Conservation (phyloP, 1,139 yeast genomes). For the Kodamaea anthophila region DNA sequence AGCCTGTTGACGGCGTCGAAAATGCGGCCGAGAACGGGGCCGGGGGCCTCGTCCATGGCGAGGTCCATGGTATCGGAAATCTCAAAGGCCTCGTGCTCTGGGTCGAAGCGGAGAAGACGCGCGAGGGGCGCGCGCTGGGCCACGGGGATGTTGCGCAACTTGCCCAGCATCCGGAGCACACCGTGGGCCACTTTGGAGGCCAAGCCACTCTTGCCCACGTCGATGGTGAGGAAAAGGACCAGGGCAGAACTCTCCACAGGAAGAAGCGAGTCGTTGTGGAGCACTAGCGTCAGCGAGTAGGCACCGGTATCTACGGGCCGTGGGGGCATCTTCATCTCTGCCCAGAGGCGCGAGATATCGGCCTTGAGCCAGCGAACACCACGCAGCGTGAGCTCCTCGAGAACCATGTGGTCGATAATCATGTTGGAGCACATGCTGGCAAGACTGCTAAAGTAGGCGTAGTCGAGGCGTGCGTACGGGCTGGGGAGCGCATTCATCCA, state of each 20-base stretch:
- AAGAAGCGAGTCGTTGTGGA: constrained; percentile 29
- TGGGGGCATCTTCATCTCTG: constrained; percentile 2
- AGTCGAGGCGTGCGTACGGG: constrained; percentile 20
- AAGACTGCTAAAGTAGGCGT: constrained; percentile 44
- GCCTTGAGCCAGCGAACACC: constrained; percentile 32
- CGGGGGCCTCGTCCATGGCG: constrained; percentile 2
- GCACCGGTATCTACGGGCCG: not conserved
- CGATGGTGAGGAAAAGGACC: constrained; percentile 29
- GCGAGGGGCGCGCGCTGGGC: constrained; percentile 1
- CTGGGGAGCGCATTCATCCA: constrained; percentile 34
- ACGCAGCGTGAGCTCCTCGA: constrained; percentile 49
- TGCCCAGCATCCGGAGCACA: constrained; percentile 28
- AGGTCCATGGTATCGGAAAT: constrained; percentile 16
- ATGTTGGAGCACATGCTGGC: constrained; percentile 51
- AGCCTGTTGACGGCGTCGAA: constrained; percentile 29
- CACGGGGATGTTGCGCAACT: constrained; percentile 21
- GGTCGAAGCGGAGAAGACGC: constrained; percentile 11
- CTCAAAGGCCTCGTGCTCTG: constrained; percentile 21
- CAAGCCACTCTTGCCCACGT: constrained; percentile 11
- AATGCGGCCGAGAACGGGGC: constrained; percentile 1
- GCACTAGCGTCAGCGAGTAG: constrained; percentile 27
- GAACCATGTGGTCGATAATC: constrained; percentile 57
- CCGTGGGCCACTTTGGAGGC: constrained; percentile 15
- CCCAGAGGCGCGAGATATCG: constrained; percentile 8
- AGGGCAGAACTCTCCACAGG: constrained; percentile 34